These are phyloP conservation scores for Colletotrichum caudatum DNA, from an alignment of 2,329 filamentous ascomycete genomes.

Conservation along the genomic window DNA sequence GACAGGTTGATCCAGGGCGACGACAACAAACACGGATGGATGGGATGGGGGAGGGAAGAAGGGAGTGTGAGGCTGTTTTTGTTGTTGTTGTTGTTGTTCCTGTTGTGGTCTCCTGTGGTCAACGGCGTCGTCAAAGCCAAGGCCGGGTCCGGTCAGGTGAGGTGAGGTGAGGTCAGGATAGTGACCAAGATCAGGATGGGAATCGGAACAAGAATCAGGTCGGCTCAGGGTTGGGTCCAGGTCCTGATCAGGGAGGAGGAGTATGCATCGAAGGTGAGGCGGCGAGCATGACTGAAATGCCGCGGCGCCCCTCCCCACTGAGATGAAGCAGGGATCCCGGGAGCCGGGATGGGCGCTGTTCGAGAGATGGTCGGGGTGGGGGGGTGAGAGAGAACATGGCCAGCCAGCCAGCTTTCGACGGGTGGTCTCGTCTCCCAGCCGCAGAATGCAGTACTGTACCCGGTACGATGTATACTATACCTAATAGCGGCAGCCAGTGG, in stretches of 20 bases:
- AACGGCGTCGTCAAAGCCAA: constrained; percentile 22
- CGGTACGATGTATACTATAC: no score
- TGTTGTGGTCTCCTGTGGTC: constrained; percentile 2
- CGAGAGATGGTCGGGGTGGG: constrained; percentile 29
- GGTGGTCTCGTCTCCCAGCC: constrained; percentile 21
- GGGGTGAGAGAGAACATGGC: background rate
- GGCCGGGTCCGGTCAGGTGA: background rate
- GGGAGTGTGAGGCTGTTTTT: background rate
- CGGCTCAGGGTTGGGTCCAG: background rate
- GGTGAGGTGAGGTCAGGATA: constrained; percentile 2
- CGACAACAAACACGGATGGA: constrained; percentile 1
- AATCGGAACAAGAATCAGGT: constrained; percentile 6
- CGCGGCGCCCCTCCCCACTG: constrained; percentile 35
- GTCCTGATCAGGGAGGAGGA: constrained; percentile 24
- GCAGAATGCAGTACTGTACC: background rate
- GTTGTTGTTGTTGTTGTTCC: constrained; percentile 6
- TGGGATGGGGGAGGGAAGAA: no score
- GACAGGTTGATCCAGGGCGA: constrained; percentile 4
- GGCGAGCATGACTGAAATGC: constrained; percentile 40
- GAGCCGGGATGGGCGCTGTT: constrained; percentile 31
- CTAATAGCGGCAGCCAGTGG: background rate
- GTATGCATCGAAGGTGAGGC: constrained; percentile 32
- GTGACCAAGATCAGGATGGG: background rate
- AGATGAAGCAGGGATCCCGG: constrained; percentile 33
- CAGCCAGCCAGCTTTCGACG: constrained; percentile 10